phyloP scores from a whole-genome alignment of 1,284 basidiomycete genomes.

The Trichosporon coremiiforme region DNA sequence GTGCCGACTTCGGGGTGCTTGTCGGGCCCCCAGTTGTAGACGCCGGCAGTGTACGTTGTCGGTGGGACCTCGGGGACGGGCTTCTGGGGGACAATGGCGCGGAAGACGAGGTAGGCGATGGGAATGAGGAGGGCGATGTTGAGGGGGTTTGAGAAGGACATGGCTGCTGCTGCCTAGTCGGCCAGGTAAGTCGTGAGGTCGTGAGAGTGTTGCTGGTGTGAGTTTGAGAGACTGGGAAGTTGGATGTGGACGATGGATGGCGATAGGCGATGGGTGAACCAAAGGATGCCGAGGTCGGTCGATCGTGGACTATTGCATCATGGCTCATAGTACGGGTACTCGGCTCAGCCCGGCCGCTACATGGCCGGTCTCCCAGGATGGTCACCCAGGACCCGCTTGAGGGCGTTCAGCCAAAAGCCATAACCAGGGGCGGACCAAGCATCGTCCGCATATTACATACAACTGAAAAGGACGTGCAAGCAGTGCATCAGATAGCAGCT shows the following conservation, averaged over 20 bases:
- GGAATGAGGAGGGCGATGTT: slow-evolving; percentile 71
- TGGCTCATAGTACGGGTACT: background rate
- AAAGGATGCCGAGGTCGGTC: background rate
- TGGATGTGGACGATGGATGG: background rate
- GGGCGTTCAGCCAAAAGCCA: slow-evolving; percentile 4
- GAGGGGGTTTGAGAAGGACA: slow-evolving; percentile 50
- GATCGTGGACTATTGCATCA: slow-evolving; percentile 13
- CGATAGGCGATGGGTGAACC: background rate
- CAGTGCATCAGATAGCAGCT: background rate
- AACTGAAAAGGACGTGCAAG: background rate
- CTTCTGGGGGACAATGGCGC: slow-evolving; percentile 69
- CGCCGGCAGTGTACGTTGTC: slow-evolving; percentile 53
- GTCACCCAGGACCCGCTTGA: background rate
- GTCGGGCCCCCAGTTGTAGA: slow-evolving; percentile 84
- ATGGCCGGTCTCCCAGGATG: slow-evolving; percentile 2
- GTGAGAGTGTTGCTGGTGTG: slow-evolving; percentile 1
- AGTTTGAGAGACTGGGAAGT: background rate
- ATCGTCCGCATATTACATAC: background rate
- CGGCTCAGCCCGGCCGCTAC: background rate
- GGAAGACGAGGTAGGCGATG: slow-evolving; percentile 73
- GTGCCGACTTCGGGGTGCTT: slow-evolving; percentile 73
- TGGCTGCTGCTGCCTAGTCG: slow-evolving; percentile 21
- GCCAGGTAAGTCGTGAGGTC: background rate
- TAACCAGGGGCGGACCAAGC: background rate
- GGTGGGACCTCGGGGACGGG: slow-evolving; percentile 28